These are phyloP conservation scores for Astrothelium macrocarpum DNA, from an alignment of 495 filamentous ascomycete species.

Conservation along the genomic window DNA sequence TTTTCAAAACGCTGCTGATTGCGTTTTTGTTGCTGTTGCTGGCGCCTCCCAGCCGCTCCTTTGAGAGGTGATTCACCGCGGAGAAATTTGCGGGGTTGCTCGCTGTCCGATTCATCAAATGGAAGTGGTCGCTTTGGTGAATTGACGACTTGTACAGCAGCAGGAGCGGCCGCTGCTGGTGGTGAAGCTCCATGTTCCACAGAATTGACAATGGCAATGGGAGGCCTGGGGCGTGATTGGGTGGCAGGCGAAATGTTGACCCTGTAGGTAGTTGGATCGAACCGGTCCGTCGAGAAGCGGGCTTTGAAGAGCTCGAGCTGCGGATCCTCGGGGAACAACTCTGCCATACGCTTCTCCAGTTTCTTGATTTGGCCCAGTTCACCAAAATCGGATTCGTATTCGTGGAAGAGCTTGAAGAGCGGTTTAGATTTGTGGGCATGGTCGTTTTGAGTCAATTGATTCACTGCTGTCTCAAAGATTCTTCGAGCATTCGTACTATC, in stretches of 20 bases:
- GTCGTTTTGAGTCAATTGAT: conserved; percentile 63
- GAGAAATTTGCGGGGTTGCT: conserved; percentile 66
- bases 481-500: conserved; percentile 91
- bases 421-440: conserved; percentile 64
- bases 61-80: conserved; percentile 84
- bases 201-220: background rate
- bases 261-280: conserved; percentile 52
- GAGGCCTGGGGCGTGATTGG: conserved; percentile 1
- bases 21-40: conserved; percentile 9
- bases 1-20: background rate
- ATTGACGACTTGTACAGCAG: conserved; percentile 67
- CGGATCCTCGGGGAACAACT: conserved; percentile 82
- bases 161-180: background rate
- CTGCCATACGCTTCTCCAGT: conserved; percentile 83
- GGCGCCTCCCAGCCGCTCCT: conserved; percentile 65
- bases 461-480: conserved; percentile 87
- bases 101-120: conserved; percentile 60
- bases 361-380: conserved; percentile 82
- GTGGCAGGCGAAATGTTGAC: background rate
- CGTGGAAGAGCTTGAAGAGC: conserved; percentile 81
- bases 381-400: conserved; percentile 89
- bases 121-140: conserved; percentile 71
- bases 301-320: conserved; percentile 63
- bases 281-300: conserved; percentile 56
- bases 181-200: background rate